Evolutionary conservation across 768 basidiomycete genomes (phyloP).

Genomic region (Boletus sp.): DNA sequence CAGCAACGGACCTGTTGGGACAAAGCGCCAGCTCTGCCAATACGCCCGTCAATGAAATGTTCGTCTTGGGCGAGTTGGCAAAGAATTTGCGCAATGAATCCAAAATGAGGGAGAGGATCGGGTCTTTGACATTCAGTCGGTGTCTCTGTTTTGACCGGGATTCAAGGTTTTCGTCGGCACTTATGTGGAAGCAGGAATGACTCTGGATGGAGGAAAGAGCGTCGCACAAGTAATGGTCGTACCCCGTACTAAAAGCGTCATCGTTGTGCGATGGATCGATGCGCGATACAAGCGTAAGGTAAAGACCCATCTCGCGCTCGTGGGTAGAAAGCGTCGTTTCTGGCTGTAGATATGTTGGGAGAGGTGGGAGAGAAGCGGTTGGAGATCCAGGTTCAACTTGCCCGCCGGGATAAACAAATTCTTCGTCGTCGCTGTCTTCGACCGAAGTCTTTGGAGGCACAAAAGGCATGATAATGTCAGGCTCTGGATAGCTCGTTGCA

Average conservation of each 20-base stretch:
- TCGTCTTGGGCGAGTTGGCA: constrained; percentile 80
- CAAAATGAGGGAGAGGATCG: constrained; percentile 68
- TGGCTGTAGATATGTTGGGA: constrained; percentile 55
- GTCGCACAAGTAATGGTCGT: constrained; percentile 80
- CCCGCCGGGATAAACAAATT: constrained; percentile 42
- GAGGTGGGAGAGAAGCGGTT: constrained; percentile 13
- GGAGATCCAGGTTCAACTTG: constrained; percentile 19
- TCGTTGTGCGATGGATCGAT: constrained; percentile 67
- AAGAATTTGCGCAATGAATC: constrained; percentile 78
- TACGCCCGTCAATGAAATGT: constrained; percentile 84
- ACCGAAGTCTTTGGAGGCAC: constrained; percentile 18
- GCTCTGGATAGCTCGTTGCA: constrained; percentile 75
- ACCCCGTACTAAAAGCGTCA: constrained; percentile 80
- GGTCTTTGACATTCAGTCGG: constrained; percentile 74
- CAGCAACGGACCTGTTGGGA: constrained; percentile 80
- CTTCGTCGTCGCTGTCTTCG: constrained; percentile 54
- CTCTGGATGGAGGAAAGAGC: constrained; percentile 66
- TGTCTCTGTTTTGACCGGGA: constrained; percentile 55
- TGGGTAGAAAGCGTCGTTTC: constrained; percentile 77
- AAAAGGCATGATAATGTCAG: constrained; percentile 38
- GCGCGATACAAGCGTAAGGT: constrained; percentile 74
- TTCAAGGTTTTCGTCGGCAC: constrained; percentile 42
- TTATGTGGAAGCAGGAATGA: constrained; percentile 56
- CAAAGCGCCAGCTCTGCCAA: constrained; percentile 80
- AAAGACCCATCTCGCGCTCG: constrained; percentile 81